These are phyloP conservation scores for Bacterosira constricta DNA, from an alignment of 108 stramenopile species.

Conservation along the genomic window DNA sequence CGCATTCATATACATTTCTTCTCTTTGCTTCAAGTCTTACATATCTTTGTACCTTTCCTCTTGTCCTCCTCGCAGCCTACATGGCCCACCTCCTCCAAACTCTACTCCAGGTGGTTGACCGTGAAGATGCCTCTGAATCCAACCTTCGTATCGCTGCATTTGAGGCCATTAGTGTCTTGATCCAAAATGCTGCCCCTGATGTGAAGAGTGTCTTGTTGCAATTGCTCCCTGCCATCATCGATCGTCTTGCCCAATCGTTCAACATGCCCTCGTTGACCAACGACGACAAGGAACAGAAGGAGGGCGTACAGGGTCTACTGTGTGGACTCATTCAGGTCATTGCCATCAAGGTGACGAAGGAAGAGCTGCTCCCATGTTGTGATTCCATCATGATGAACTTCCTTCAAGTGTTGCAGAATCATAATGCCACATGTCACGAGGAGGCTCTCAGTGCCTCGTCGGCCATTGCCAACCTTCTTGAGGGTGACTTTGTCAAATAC, in stretches of 20 bases:
- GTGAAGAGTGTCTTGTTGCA: conserved; percentile 62
- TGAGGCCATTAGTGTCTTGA: conserved; percentile 85
- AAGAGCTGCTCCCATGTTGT: conserved; percentile 71
- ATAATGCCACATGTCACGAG: conserved; percentile 89
- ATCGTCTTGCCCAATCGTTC: conserved; percentile 79
- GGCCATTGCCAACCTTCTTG: conserved; percentile 82
- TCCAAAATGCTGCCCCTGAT: conserved; percentile 87
- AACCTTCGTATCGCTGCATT: conserved; percentile 85
- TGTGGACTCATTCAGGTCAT: conserved; percentile 87
- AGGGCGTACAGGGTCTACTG: conserved; percentile 84
- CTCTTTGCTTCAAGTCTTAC: too few species aligned
- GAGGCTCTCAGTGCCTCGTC: conserved; percentile 94
- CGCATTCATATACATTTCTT: too few species aligned
- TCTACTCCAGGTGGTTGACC: conserved; percentile 82
- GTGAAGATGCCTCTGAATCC: conserved; percentile 83
- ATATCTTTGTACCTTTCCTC: background rate
- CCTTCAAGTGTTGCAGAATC: conserved; percentile 85
- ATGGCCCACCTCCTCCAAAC: conserved; percentile 78
- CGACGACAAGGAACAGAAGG: conserved; percentile 89
- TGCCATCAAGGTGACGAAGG: conserved; percentile 71
- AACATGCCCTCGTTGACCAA: conserved; percentile 69
- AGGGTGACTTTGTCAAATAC: conserved; percentile 91
- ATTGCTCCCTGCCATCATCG: conserved; percentile 78
- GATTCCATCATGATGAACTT: conserved; percentile 88
- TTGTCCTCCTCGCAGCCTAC: conserved; percentile 49